Percentiles rank a stretch among this genome's conserved stretches.
These are phyloP conservation scores for Rosa chinensis DNA, from an alignment of 306 rosid genomes.

Conservation along the genomic window DNA sequence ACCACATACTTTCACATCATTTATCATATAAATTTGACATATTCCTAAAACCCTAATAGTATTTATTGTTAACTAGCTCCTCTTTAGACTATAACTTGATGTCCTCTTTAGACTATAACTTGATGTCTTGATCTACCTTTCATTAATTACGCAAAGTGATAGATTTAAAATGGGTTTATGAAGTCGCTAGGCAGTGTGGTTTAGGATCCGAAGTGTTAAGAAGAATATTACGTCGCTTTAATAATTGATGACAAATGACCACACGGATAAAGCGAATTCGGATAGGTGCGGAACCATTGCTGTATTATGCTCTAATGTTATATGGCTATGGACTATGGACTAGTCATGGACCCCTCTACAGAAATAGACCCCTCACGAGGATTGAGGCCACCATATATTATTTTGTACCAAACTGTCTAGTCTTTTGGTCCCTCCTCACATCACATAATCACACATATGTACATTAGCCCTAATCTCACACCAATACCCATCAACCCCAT, in stretches of 20 bases:
- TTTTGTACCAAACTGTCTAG: slow-evolving; percentile 22
- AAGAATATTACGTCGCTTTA: slow-evolving; percentile 50
- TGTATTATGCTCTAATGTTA: background rate
- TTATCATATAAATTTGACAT: no score
- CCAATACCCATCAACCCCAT: slow-evolving; percentile 37
- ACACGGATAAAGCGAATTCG: slow-evolving; percentile 47
- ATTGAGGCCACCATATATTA: slow-evolving; percentile 32
- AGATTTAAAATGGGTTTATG: background rate
- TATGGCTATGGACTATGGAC: slow-evolving; percentile 5
- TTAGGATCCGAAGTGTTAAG: slow-evolving; percentile 38
- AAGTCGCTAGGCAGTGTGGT: slow-evolving; percentile 17
- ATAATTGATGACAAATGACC: slow-evolving; percentile 64
- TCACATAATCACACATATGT: slow-evolving; percentile 10
- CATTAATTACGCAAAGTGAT: background rate
- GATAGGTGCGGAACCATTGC: slow-evolving; percentile 50
- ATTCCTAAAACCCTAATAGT: no score
- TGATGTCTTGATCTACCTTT: background rate
- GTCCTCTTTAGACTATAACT: no score
- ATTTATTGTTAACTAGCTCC: no score
- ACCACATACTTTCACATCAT: no score
- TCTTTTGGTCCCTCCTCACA: slow-evolving; percentile 36
- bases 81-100: no score
- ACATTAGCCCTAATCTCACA: slow-evolving; percentile 19
- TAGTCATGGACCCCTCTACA: slow-evolving; percentile 32
- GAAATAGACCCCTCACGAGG: slow-evolving; percentile 39